A percentile compares a stretch with the other conserved stretches of the same genome.
Evolutionary conservation across 371 early-diverging fungal genomes (phyloP).

Genomic region (Apophysomyces ossiformis): DNA sequence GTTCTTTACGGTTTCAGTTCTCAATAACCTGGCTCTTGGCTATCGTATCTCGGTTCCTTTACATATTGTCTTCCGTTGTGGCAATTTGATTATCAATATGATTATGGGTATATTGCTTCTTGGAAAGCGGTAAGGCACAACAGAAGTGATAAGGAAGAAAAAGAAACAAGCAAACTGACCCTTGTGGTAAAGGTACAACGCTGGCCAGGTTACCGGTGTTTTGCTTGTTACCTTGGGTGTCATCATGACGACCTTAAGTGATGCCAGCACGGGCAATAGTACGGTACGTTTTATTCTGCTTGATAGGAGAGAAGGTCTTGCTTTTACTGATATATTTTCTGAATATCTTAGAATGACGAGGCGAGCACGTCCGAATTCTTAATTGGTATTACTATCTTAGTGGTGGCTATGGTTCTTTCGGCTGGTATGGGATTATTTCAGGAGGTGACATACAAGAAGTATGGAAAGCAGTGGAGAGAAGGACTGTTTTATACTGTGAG

Average conservation of each 20-base stretch:
- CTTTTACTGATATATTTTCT: not conserved
- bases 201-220: slow-evolving; percentile 60
- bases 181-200: slow-evolving; percentile 23
- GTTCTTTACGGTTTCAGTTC: slow-evolving; percentile 77
- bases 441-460: slow-evolving; percentile 79
- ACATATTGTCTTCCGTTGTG: slow-evolving; percentile 90
- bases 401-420: slow-evolving; percentile 76
- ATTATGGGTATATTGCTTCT: slow-evolving; percentile 74
- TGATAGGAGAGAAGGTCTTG: not conserved
- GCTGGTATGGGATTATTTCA: slow-evolving; percentile 85
- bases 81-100: slow-evolving; percentile 86
- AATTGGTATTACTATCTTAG: slow-evolving; percentile 75
- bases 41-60: slow-evolving; percentile 84
- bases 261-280: slow-evolving; percentile 23
- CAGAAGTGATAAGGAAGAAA: not conserved
- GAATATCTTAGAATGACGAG: slow-evolving; percentile 18
- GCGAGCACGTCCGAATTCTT: slow-evolving; percentile 60
- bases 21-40: slow-evolving; percentile 85
- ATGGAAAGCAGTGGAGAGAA: slow-evolving; percentile 89
- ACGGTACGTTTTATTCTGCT: not conserved
- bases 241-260: slow-evolving; percentile 65
- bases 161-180: not conserved
- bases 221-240: slow-evolving; percentile 83
- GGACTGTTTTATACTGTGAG: slow-evolving; percentile 85
- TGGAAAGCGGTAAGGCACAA: slow-evolving; percentile 61